Percentiles rank a stretch among this genome's conserved stretches.
These are phyloP conservation scores for Urtica urens DNA, from an alignment of 306 rosid species.

Conservation along the genomic window DNA sequence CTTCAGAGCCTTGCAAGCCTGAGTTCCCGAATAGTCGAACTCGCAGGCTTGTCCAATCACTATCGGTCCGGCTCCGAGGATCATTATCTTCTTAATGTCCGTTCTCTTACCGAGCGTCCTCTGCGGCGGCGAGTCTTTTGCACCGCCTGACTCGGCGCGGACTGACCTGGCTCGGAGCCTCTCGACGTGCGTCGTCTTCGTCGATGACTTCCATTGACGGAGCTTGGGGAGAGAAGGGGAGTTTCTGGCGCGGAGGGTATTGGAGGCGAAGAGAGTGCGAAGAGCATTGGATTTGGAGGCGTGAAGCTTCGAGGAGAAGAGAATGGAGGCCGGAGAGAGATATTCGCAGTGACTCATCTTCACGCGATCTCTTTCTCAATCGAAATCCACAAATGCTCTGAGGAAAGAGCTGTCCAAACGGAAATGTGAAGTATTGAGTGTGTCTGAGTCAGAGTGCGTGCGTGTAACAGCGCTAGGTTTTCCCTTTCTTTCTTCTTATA, in stretches of 20 bases:
- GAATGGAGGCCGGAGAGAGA: constrained; percentile 13
- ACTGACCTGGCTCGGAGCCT: constrained; percentile 12
- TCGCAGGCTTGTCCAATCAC: constrained; percentile 96
- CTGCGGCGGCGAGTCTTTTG: background rate
- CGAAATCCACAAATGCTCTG: no score
- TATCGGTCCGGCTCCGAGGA: constrained; percentile 90
- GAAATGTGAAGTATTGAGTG: no score
- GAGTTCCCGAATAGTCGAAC: constrained; percentile 93
- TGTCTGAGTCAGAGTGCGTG: no score
- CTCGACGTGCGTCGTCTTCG: background rate
- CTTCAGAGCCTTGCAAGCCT: constrained; percentile 81
- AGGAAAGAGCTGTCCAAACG: no score
- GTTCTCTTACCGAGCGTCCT: constrained; percentile 46
- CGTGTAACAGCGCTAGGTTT: no score
- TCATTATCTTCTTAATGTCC: constrained; percentile 80
- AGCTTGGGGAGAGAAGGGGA: constrained; percentile 8
- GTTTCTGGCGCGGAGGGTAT: constrained; percentile 1
- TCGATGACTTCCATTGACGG: constrained; percentile 20
- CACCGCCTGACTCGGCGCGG: constrained; percentile 2
- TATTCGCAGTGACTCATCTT: constrained; percentile 21
- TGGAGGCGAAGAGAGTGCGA: constrained; percentile 9
- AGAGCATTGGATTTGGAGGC: constrained; percentile 13
- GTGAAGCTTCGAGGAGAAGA: constrained; percentile 7
- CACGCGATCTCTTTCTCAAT: background rate
- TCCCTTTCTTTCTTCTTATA: no score